Evolutionary conservation across 2,329 filamentous ascomycete species (phyloP).

Genomic region (Colletotrichum paranaense): DNA sequence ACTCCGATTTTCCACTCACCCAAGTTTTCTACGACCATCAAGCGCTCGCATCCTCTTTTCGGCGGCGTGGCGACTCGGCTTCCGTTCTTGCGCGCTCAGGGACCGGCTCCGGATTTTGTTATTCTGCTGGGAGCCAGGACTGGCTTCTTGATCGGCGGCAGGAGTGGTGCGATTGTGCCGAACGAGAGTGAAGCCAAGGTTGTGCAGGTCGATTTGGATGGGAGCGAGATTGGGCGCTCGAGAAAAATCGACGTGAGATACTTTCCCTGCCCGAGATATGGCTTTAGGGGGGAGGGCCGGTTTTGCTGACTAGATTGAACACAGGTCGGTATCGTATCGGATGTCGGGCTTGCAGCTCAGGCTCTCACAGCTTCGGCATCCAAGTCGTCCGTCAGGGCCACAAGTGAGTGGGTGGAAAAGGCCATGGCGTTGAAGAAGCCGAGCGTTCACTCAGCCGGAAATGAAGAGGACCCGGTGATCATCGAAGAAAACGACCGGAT

Average conservation of each 20-base stretch:
- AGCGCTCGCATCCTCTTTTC: neutral
- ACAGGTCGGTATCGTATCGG: conserved; percentile 11
- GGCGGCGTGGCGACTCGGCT: conserved; percentile 9
- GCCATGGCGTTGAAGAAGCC: neutral
- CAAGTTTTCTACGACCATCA: conserved; percentile 14
- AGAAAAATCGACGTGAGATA: conserved; percentile 12
- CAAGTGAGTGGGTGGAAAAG: neutral
- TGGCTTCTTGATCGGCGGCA: conserved; percentile 11
- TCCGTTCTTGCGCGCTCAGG: neutral
- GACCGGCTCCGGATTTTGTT: conserved; percentile 17
- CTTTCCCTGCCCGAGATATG: neutral
- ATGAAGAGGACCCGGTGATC: neutral
- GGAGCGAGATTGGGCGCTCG: conserved; percentile 17
- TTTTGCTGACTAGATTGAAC: neutral
- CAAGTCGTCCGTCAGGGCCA: neutral
- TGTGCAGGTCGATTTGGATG: conserved; percentile 17
- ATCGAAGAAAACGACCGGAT: neutral
- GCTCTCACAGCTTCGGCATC: neutral
- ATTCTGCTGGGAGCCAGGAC: conserved; percentile 16
- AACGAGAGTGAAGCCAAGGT: conserved; percentile 12
- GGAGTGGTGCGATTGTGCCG: conserved; percentile 10
- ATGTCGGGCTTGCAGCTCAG: conserved; percentile 3
- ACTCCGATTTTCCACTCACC: conserved; percentile 20
- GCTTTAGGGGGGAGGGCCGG: neutral
- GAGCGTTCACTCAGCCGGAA: neutral